These are phyloP conservation scores for Moringa oleifera DNA, from an alignment of 345 rosid genomes.

Conservation along the genomic window DNA sequence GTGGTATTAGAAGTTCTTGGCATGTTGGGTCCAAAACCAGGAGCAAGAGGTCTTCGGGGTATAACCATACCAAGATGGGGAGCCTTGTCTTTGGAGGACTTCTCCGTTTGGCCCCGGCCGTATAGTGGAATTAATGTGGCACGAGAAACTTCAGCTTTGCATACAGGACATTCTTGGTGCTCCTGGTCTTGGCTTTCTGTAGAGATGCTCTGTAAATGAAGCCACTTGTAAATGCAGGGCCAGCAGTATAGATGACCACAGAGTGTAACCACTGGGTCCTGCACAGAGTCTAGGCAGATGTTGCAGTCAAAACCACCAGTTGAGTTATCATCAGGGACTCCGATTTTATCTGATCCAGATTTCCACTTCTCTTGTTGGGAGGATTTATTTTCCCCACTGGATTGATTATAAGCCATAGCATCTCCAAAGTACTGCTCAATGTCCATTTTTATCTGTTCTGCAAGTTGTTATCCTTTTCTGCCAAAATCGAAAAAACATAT, in stretches of 20 bases:
- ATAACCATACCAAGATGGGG: conserved; percentile 30
- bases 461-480: neutral
- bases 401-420: conserved; percentile 20
- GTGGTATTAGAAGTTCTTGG: conserved; percentile 18
- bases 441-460: conserved; percentile 18
- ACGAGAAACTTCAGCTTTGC: conserved; percentile 71
- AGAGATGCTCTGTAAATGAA: conserved; percentile 36
- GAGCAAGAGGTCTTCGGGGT: conserved; percentile 51
- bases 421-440: conserved; percentile 31
- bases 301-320: conserved; percentile 61
- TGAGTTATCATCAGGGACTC: conserved; percentile 21
- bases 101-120: conserved; percentile 51
- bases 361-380: conserved; percentile 23
- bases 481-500: conserved; percentile 18
- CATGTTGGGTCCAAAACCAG: conserved; percentile 24
- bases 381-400: conserved; percentile 30
- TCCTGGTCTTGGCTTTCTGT: conserved; percentile 23
- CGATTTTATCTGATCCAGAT: conserved; percentile 10
- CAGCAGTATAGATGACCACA: conserved; percentile 97
- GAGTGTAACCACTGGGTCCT: conserved; percentile 81
- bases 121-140: conserved; percentile 75
- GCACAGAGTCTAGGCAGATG: conserved; percentile 75
- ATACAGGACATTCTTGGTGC: conserved; percentile 80
- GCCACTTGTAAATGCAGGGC: conserved; percentile 97
- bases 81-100: conserved; percentile 21